Conservation (phyloP, 805 yeast species). For the Barnettozyma sp. region DNA sequence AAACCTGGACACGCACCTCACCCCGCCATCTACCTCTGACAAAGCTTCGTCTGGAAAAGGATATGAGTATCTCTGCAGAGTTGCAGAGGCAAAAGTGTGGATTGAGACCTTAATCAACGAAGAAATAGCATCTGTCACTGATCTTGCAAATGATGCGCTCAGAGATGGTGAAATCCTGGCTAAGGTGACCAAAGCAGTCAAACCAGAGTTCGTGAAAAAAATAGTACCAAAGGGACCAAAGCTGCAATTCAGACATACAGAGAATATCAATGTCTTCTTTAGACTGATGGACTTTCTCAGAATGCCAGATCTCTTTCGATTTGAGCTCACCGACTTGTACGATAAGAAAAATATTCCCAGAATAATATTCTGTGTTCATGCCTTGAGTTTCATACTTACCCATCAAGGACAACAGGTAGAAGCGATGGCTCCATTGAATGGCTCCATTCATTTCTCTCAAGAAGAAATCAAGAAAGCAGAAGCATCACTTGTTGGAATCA, state of each 20-base stretch:
- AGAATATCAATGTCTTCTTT: slow-evolving; percentile 83
- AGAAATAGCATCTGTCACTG: slow-evolving; percentile 47
- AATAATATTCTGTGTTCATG: slow-evolving; percentile 90
- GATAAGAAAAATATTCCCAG: slow-evolving; percentile 90
- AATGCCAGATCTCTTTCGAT: slow-evolving; percentile 82
- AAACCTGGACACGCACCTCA: neutral
- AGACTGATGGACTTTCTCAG: slow-evolving; percentile 58
- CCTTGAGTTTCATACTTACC: slow-evolving; percentile 68
- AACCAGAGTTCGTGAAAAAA: slow-evolving; percentile 54
- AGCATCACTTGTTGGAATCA: slow-evolving; percentile 53
- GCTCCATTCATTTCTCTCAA: slow-evolving; percentile 53
- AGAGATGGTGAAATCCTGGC: slow-evolving; percentile 86
- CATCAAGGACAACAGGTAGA: slow-evolving; percentile 50
- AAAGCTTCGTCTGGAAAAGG: slow-evolving; percentile 33
- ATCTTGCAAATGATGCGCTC: slow-evolving; percentile 51
- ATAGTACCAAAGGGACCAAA: slow-evolving; percentile 51
- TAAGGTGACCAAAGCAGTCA: slow-evolving; percentile 61
- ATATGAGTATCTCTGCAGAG: slow-evolving; percentile 75
- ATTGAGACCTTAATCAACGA: slow-evolving; percentile 57
- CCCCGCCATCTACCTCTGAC: neutral
- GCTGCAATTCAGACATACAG: slow-evolving; percentile 84
- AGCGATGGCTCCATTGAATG: slow-evolving; percentile 54
- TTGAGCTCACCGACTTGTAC: slow-evolving; percentile 88
- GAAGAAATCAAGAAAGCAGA: slow-evolving; percentile 67
- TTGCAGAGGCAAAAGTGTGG: slow-evolving; percentile 79